Conservation (phyloP, 2,329 filamentous ascomycete species). For the Fusarium drepaniforme region DNA sequence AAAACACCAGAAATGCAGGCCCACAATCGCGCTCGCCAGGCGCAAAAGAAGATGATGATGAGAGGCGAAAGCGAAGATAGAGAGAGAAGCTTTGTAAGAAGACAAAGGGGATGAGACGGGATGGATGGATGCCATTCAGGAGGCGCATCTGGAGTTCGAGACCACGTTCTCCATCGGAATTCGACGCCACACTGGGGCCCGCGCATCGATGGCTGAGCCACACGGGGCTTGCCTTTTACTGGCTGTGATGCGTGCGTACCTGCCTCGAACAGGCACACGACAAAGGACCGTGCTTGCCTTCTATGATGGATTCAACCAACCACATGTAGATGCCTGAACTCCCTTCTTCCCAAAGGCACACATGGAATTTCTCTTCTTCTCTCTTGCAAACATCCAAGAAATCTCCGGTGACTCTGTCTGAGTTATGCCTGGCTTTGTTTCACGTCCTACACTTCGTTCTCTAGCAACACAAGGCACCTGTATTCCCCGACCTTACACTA, state of each 20-base stretch:
- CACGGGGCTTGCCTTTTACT: conserved; percentile 20
- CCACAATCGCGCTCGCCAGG: conserved; percentile 34
- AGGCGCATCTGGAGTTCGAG: conserved; percentile 36
- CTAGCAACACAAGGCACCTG: conserved; percentile 6
- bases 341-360: not conserved
- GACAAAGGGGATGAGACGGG: conserved; percentile 21
- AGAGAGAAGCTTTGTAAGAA: conserved; percentile 13
- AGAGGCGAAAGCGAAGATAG: conserved; percentile 24
- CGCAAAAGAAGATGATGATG: conserved; percentile 28
- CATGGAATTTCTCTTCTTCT: not conserved
- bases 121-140: conserved; percentile 33
- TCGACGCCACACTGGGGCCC: conserved; percentile 29
- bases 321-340: not conserved
- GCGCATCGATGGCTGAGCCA: conserved; percentile 28
- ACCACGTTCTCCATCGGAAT: conserved; percentile 37
- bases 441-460: not conserved
- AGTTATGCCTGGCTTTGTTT: not conserved
- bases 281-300: not conserved
- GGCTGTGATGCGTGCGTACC: not conserved
- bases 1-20: conserved; percentile 25
- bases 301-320: not conserved
- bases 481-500: conserved; percentile 34
- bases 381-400: not conserved
- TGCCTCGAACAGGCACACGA: not conserved
- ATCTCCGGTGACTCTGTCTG: not conserved